Evolutionary conservation across 352 stramenopile genomes (phyloP), one percentile per base, ranked within the genome.

Genomic region (Poterioochromonas sp.): DNA sequence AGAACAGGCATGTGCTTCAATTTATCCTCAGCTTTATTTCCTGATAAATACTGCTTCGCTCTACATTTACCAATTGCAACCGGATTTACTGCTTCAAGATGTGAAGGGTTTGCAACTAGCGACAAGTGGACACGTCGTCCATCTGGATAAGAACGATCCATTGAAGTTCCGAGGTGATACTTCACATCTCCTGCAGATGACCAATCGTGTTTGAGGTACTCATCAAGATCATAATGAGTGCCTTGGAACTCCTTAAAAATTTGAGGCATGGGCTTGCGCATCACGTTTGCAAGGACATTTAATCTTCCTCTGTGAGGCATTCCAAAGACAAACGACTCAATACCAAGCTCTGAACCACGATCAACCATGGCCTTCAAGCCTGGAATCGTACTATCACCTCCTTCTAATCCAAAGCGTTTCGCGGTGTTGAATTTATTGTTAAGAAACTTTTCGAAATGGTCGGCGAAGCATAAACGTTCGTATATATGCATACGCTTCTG

Each of bases 361-460:
- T 99, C 91, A 73, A 99, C 93, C 37, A 97, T 90, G 79, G 92
- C 88, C 81, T 95, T 95, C 58, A 99, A 85, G 8, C 91, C 95
- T 22, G 94, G 91, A 44, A 99, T 94, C 49, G 98, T 88, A 18
- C 90, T 92, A 87, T 99, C 95, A 41, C 90, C 90, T 15, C 96
- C 96, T 88, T 99, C 96, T 64, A 99, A 90, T 22, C 94, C 97
- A 84, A 99, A 99, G 32, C 95, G 89, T 83, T 99, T 99, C 74
- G 94, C 96, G 34, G 94, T 98, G 86, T 98, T 98, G 87, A 97
- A 98, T 85, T 99, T 99, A 81, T 96, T 88, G 0, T 91, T 93
- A 15, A 99, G 88, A 86, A 98, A 99, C 47, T 88, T 95, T 81
- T 99, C 95, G 86, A 98, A 98, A n/a, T 94, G 94, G 79, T 98